Conservation (phyloP, 1,139 yeast genomes). For the Yamadazyma aaseri region DNA sequence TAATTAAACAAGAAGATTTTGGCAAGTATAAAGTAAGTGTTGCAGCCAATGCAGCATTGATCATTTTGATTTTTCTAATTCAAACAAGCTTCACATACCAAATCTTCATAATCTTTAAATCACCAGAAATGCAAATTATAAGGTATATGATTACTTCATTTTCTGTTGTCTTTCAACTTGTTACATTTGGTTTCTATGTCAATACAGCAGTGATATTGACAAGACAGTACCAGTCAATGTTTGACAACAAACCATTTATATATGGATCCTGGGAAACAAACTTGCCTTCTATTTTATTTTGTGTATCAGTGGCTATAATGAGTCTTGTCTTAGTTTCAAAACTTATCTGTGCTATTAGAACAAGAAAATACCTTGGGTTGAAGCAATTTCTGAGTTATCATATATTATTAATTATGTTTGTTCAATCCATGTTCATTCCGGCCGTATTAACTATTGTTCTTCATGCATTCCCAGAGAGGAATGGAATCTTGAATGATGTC, state of each 20-base stretch:
- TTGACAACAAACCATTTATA: conserved; percentile 8
- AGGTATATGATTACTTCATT: conserved; percentile 40
- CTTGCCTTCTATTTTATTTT: conserved; percentile 61
- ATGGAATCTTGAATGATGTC: conserved; percentile 21
- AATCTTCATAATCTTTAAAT: conserved; percentile 61
- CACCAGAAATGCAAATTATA: conserved; percentile 42
- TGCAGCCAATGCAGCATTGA: conserved; percentile 60
- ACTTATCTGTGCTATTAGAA: conserved; percentile 62
- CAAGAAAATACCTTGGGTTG: conserved; percentile 74
- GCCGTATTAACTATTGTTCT: conserved; percentile 61
- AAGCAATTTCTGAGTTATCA: conserved; percentile 82
- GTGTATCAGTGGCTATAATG: conserved; percentile 64
- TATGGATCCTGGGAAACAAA: conserved; percentile 34
- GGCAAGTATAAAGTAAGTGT: conserved; percentile 40
- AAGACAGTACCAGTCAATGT: conserved; percentile 15
- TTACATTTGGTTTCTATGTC: conserved; percentile 56
- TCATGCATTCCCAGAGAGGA: conserved; percentile 25
- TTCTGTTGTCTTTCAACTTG: conserved; percentile 43
- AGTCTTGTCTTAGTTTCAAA: conserved; percentile 60
- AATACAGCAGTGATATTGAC: conserved; percentile 24
- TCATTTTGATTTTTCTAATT: conserved; percentile 56
- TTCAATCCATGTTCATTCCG: conserved; percentile 83
- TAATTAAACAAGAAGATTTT: conserved; percentile 22
- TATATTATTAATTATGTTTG: conserved; percentile 71
- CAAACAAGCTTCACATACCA: conserved; percentile 71